Base-by-base conservation (phyloP, 2,329 filamentous ascomycete species). In the Botrytis galanthina region DNA sequence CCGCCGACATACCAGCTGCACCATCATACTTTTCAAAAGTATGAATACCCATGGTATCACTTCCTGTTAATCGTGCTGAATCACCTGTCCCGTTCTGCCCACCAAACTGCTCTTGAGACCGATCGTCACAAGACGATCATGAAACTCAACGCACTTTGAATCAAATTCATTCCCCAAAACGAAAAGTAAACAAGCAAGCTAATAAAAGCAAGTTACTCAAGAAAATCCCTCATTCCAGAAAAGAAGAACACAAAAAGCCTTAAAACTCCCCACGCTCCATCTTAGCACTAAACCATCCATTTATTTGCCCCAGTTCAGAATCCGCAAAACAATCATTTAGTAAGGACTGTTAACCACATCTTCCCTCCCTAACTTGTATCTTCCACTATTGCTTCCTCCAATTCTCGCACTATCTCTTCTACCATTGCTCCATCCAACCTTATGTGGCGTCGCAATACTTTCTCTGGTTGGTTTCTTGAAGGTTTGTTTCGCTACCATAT, bases 381-480 rank as follows among this genome's bases (percentile, higher is more conserved):
- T 86, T 2, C 88, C 87, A 75, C 88, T 90, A 35, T 86, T 83
- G 57, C 82, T 83, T 1, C 84, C 88, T 1, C 86, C 85, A 66
- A 91, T 85, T 3, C 88, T 83, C 8, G 85, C 85, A 84, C 75
- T 77, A 59, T 80, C 78, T 60, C 85, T 86, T 75, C 86, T 84
- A 57, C 87, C 83, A 72, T 81, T 81, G 74, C 79, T 85, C 73
- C 86, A 84, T 29, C 86, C 81, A 75, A 79, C 81, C 80, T 84
- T 86, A 62, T 83, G 84, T 75, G 82, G 84, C 70, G 78, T 90
- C 82, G 51, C 89, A 81, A 99, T 98, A 82, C 94, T 98, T 85
- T 99, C 94, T 54, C 96, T 87, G 0, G 96, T 98, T 1, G 95
- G 94, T 80, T 91, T 91, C 86, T 93, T 93, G 80, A 99, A 88